Evolutionary conservation across 1,284 basidiomycete genomes (phyloP).

Genomic region (Exobasidium cylindrosporum): DNA sequence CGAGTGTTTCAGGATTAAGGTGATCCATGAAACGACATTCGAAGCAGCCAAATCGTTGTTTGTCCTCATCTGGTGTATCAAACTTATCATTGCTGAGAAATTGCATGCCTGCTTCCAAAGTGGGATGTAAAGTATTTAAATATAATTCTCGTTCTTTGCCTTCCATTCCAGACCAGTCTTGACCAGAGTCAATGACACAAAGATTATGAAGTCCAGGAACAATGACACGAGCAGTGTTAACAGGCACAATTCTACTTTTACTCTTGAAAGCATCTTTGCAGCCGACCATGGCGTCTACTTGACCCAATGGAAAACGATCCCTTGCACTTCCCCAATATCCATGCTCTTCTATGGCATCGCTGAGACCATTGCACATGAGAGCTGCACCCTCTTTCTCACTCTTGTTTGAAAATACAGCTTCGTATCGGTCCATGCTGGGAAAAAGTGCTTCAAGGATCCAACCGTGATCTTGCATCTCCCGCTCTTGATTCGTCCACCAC

Average conservation of each 20-base stretch:
- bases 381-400: not conserved
- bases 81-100: not conserved
- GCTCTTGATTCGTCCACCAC: not conserved
- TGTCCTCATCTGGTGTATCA: too few relatives aligned
- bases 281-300: not conserved
- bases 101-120: not conserved
- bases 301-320: conserved; percentile 5
- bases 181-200: conserved; percentile 15
- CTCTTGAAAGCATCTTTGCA: not conserved
- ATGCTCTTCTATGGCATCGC: conserved; percentile 9
- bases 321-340: conserved; percentile 12
- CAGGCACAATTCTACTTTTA: too few relatives aligned
- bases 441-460: conserved; percentile 7
- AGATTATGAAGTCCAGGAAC: conserved; percentile 5
- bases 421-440: conserved; percentile 14
- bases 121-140: conserved; percentile 6
- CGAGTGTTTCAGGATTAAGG: not conserved
- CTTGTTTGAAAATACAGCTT: conserved; percentile 8
- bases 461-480: conserved; percentile 1
- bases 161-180: conserved; percentile 4
- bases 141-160: conserved; percentile 11
- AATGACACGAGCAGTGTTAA: not conserved
- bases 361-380: not conserved
- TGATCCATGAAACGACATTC: conserved; percentile 13
- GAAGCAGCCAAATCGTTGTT: conserved; percentile 9